Evolutionary conservation across 371 early-diverging fungal genomes (phyloP), one percentile per base, ranked within the genome.

Genomic region (Choanephora cucurbitarum): DNA sequence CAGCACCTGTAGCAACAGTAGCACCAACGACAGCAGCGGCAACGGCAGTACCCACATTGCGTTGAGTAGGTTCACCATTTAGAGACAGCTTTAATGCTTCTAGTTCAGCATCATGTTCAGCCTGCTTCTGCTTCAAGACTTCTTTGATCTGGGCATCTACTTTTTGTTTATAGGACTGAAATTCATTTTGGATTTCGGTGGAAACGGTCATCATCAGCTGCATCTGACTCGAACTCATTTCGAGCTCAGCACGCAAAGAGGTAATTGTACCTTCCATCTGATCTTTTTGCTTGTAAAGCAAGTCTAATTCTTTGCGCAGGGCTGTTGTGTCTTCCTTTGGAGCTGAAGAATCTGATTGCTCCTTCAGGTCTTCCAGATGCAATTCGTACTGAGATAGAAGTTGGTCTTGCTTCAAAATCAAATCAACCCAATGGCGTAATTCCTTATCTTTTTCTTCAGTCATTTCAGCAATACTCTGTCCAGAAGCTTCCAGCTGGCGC

Each of bases 111-210:
- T 61, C 43, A 11, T 62, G 62, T 18, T 62, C 57, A 22, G 11
- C 17, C 11, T 62, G 49, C 5, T 57, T 47, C 10, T 58, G 28
- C 3, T 11, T 42, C 15, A 60, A 21, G 17, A 60, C 15, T 3
- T 33, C 46, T 18, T 45, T 60, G 24, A 60, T 50, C 1, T 53
- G 50, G 7, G 21, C 15, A 40, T 63, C 34, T 24, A 63, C 55
- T 9, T 45, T 49, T 6, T 22, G 18, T 37, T 64, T 67, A 24
- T 65, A 65, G 3, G 7, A 22, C 5, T 58, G 60, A 37, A 65
- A 67, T 9, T 64, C 65, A 11, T 72, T 61, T 54, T 72, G 72
- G 34, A 67, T 67, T 22, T 72, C 68, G 0, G 65, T 62, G 1
- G 72, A 72, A 0, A 72, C 68, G 13, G 51, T 39, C 72, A 72